phyloP scores from a whole-genome alignment of 768 basidiomycete species.

The Leucocoprinus leucothites region DNA sequence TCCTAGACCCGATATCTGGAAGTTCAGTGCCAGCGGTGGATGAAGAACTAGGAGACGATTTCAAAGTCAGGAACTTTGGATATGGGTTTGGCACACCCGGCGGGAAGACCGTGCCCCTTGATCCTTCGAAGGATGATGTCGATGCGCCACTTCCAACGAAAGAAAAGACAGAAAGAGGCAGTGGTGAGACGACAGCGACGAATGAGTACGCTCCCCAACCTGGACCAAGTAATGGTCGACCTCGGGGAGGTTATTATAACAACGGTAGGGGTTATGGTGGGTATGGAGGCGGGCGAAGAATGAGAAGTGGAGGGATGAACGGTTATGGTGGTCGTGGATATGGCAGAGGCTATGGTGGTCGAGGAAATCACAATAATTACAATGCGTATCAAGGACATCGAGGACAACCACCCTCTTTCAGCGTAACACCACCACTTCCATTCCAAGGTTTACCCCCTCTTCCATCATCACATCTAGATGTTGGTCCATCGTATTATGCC shows the following conservation, averaged over 20 bases:
- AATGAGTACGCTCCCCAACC: neutral
- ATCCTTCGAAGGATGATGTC: conserved; percentile 23
- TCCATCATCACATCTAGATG: conserved; percentile 12
- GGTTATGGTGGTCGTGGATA: conserved; percentile 33
- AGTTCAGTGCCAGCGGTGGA: neutral
- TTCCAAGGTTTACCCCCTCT: conserved; percentile 13
- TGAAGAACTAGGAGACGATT: conserved; percentile 28
- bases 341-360: conserved; percentile 30
- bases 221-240: neutral
- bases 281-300: conserved; percentile 13
- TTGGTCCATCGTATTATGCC: too few relatives aligned
- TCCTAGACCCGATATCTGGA: neutral
- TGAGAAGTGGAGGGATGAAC: conserved; percentile 23
- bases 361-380: conserved; percentile 17
- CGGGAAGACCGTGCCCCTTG: conserved; percentile 30
- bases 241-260: conserved; percentile 16
- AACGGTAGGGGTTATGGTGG: conserved; percentile 30
- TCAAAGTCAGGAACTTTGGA: conserved; percentile 60
- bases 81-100: conserved; percentile 56
- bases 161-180: neutral
- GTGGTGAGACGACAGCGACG: neutral
- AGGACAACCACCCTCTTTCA: conserved; percentile 29
- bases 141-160: neutral
- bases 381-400: conserved; percentile 18
- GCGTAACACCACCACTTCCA: conserved; percentile 26